These are phyloP conservation scores for Penicillium sp. DNA, from an alignment of 2,329 filamentous ascomycete genomes.

Conservation along the genomic window DNA sequence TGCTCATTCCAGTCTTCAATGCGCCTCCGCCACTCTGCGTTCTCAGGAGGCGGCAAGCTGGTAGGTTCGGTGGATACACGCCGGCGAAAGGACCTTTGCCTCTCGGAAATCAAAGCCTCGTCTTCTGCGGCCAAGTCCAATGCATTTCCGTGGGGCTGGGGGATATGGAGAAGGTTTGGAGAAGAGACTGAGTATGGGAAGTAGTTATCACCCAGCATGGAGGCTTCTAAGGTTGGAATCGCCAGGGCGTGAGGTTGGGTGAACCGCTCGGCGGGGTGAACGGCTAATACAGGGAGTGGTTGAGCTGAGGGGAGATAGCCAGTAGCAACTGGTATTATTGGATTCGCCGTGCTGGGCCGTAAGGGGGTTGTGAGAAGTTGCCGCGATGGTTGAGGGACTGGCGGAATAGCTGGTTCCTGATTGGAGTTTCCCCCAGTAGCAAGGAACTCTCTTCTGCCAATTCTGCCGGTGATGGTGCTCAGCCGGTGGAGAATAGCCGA, in stretches of 20 bases:
- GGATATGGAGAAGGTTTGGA: slow-evolving; percentile 31
- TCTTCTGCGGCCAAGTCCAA: slow-evolving; percentile 21
- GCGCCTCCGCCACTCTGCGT: slow-evolving; percentile 38
- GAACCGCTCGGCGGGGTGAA: slow-evolving; percentile 14
- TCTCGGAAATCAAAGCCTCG: slow-evolving; percentile 19
- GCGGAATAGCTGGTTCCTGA: slow-evolving; percentile 13
- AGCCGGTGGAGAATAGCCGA: slow-evolving; percentile 29
- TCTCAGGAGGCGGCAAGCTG: slow-evolving; percentile 28
- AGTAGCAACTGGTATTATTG: slow-evolving; percentile 7
- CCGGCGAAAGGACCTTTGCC: slow-evolving; percentile 25
- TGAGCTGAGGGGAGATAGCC: slow-evolving; percentile 6
- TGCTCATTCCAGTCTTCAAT: slow-evolving; percentile 42
- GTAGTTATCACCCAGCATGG: slow-evolving; percentile 22
- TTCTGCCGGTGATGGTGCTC: slow-evolving; percentile 26
- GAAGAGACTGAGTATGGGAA: slow-evolving; percentile 35
- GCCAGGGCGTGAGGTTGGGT: slow-evolving; percentile 6
- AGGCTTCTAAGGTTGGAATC: slow-evolving; percentile 15
- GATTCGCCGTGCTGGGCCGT: no score
- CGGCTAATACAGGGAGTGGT: slow-evolving; percentile 15
- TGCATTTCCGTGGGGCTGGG: slow-evolving; percentile 20
- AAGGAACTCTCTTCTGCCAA: slow-evolving; percentile 19
- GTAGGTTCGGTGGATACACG: slow-evolving; percentile 36
- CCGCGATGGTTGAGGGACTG: no score
- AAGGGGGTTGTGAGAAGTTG: no score
- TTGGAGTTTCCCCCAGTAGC: slow-evolving; percentile 5